phyloP scores from a whole-genome alignment of 202 grass and related monocot species.

The Digitaria exilis region DNA sequence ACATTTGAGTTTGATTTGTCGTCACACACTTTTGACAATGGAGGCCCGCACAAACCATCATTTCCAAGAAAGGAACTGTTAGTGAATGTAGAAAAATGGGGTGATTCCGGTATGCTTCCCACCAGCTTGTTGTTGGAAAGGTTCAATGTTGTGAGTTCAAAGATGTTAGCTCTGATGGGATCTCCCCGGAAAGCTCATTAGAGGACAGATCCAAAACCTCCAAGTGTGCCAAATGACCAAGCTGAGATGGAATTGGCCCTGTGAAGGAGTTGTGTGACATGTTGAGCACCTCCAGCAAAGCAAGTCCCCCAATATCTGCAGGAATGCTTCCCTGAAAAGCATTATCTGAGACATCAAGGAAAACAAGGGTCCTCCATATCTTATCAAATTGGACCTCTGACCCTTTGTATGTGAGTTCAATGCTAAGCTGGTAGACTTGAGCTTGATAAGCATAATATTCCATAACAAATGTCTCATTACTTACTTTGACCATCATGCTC shows the following conservation, averaged over 20 bases:
- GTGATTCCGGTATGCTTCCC: conserved; percentile 1
- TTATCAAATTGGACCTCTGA: background rate
- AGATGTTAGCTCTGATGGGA: background rate
- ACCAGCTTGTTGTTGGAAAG: conserved; percentile 12
- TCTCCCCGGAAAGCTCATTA: conserved; percentile 27
- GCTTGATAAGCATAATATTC: too few relatives aligned
- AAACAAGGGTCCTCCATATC: background rate
- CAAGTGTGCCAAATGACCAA: conserved; percentile 16
- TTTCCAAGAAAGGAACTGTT: conserved; percentile 14
- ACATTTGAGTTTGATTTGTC: background rate
- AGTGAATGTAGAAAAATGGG: conserved; percentile 18
- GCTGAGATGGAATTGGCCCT: conserved; percentile 17
- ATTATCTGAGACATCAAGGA: conserved; percentile 31
- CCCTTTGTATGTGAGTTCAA: conserved; percentile 24
- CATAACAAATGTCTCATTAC: too few relatives aligned
- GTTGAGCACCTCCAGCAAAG: background rate
- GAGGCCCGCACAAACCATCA: background rate
- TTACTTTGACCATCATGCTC: too few relatives aligned
- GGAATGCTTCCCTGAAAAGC: conserved; percentile 25
- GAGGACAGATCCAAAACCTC: conserved; percentile 44
- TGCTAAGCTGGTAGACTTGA: too few relatives aligned
- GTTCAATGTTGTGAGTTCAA: conserved; percentile 5
- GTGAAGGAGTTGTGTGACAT: conserved; percentile 20
- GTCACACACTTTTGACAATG: conserved; percentile 8
- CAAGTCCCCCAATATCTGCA: background rate